Base-by-base conservation (phyloP, 2,329 filamentous ascomycete species). In the Pyrenophora teres region DNA sequence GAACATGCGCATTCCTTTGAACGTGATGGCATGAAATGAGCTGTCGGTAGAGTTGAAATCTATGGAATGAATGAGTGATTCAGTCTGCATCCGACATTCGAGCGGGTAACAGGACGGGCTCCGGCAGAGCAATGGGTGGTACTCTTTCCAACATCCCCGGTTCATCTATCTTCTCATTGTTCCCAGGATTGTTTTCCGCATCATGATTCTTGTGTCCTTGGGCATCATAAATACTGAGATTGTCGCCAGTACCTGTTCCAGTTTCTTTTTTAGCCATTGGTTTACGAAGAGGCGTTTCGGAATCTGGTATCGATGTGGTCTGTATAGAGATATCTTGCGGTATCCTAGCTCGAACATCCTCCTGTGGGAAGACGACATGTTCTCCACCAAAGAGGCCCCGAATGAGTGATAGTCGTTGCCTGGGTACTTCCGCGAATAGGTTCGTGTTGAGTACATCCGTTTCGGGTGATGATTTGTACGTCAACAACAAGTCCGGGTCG, bases 241-340 rank as follows among this genome's bases (percentile, higher is more conserved):
- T 4, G n/a, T 48, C 27, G 12, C 19, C 21, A 1, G 18, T 13
- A 8, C 6, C 12, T 15, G 10, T 21, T 5, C 19, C 16, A 12
- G 27, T n/a, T 18, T 39, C 21, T n/a, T 30, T 42, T 13, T 36
- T 37, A 18, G 12, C 5, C 6, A n/a, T 37, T 15, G 19, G 33
- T 13, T 39, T 40, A 23, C 21, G 27, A 21, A 33, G 21, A 6
- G 35, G 19, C 6, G 30, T 8, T 12, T 38, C 44, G 3, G 23
- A 38, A 12, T 35, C 39, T 8, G 44, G 38, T 25, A 37, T 18
- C 10, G 25, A 40, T 9, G 39, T 36, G 31, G 50, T 61, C 12
- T 47, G 50, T 4, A 59, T 30, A 6, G 46, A 54, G 16, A 56
- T 47, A 23, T 62, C 51, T 38, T 52, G 42, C 2, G 54, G 47